Percentiles rank a stretch among this genome's conserved stretches.
Evolutionary conservation across 257 asterid species (phyloP).

Genomic region (Linaria vulgaris): DNA sequence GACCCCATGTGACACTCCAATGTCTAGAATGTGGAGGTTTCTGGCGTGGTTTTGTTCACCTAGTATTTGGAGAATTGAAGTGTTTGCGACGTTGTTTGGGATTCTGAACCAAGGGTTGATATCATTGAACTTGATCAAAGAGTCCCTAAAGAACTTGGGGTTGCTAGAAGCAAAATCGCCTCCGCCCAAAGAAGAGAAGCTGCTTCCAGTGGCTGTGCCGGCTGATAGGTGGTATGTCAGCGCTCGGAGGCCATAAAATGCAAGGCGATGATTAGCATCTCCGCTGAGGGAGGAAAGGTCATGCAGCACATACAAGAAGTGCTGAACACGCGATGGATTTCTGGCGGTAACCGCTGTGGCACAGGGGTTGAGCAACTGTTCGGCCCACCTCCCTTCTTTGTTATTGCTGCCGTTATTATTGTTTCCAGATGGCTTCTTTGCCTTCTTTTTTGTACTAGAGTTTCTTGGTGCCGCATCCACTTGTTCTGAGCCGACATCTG

Average conservation of each 20-base stretch:
- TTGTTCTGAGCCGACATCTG: slow-evolving; percentile 21
- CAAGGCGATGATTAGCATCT: slow-evolving; percentile 78
- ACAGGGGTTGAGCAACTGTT: slow-evolving; percentile 85
- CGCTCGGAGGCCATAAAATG: slow-evolving; percentile 73
- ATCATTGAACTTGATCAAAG: slow-evolving; percentile 74
- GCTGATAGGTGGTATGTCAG: slow-evolving; percentile 59
- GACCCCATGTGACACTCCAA: slow-evolving; percentile 86
- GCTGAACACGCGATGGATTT: slow-evolving; percentile 67
- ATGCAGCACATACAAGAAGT: slow-evolving; percentile 63
- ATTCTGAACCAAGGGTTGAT: slow-evolving; percentile 84
- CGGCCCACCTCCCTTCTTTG: slow-evolving; percentile 92
- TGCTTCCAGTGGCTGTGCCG: slow-evolving; percentile 30
- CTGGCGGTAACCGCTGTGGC: slow-evolving; percentile 69
- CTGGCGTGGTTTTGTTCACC: slow-evolving; percentile 36
- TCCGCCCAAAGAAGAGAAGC: slow-evolving; percentile 27
- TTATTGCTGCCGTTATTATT: slow-evolving; percentile 30
- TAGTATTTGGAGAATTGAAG: slow-evolving; percentile 75
- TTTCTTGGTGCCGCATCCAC: slow-evolving; percentile 27
- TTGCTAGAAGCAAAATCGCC: slow-evolving; percentile 50
- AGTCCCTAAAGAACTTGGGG: slow-evolving; percentile 56
- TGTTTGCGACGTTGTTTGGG: slow-evolving; percentile 73
- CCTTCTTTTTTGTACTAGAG: slow-evolving; percentile 39
- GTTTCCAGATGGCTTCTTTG: slow-evolving; percentile 25
- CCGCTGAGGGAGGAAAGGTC: slow-evolving; percentile 69
- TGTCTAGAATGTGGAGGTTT: slow-evolving; percentile 78